Evolutionary conservation across 768 basidiomycete species (phyloP).

Genomic region (Agaricus blazei): DNA sequence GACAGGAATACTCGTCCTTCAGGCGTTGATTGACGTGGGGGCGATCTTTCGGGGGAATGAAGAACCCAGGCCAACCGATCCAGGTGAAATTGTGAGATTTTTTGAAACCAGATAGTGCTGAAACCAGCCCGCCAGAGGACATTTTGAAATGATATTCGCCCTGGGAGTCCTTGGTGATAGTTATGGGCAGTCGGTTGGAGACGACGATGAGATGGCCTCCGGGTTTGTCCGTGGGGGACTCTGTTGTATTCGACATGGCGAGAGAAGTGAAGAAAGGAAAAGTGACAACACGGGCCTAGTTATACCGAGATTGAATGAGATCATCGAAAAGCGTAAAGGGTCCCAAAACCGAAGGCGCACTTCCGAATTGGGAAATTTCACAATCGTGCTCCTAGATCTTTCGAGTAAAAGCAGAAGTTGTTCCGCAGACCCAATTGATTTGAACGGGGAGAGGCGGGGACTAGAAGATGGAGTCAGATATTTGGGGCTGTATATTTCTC

Average conservation of each 20-base stretch:
- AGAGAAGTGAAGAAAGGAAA: not conserved
- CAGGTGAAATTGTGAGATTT: constrained; percentile 97
- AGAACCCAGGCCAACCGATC: constrained; percentile 95
- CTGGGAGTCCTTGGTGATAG: constrained; percentile 87
- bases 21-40: constrained; percentile 86
- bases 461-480: too few species aligned
- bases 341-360: constrained; percentile 20
- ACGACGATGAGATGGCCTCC: constrained; percentile 86
- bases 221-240: constrained; percentile 20
- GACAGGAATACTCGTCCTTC: constrained; percentile 93
- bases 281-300: constrained; percentile 2
- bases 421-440: too few species aligned
- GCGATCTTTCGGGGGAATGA: constrained; percentile 92
- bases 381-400: constrained; percentile 25
- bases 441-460: too few species aligned
- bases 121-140: constrained; percentile 97
- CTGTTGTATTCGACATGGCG: constrained; percentile 6
- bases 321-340: constrained; percentile 14
- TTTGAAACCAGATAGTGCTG: constrained; percentile 96
- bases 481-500: not conserved
- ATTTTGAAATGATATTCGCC: constrained; percentile 99
- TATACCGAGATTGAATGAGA: constrained; percentile 18
- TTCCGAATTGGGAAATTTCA: constrained; percentile 31
- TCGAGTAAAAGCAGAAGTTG: constrained; percentile 10
- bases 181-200: constrained; percentile 92